A percentile compares a stretch with the other conserved stretches of the same genome.
phyloP scores from a whole-genome alignment of 495 filamentous ascomycete species.

The Penicillium alfredii region DNA sequence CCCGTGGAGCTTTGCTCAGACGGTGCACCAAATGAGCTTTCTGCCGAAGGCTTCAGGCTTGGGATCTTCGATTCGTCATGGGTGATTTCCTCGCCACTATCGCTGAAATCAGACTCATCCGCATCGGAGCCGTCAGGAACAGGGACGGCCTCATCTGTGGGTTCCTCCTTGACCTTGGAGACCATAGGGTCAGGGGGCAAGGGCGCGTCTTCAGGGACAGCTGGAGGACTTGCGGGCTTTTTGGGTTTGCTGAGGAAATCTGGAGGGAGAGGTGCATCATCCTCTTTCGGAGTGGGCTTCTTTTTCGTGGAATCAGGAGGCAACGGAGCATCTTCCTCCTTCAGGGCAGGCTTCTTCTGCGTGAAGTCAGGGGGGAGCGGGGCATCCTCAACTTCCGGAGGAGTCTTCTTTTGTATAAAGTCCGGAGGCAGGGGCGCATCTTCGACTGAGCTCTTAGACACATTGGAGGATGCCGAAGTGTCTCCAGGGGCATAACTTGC shows the following conservation, averaged over 20 bases:
- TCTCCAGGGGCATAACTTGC: slow-evolving; percentile 57
- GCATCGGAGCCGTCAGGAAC: slow-evolving; percentile 27
- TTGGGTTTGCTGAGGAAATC: slow-evolving; percentile 17
- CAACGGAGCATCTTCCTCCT: slow-evolving; percentile 17
- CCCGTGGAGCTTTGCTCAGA: slow-evolving; percentile 32
- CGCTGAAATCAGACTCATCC: slow-evolving; percentile 33
- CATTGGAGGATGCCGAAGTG: slow-evolving; percentile 61
- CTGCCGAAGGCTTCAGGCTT: slow-evolving; percentile 55
- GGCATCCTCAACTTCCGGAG: slow-evolving; percentile 6
- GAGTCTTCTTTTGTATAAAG: slow-evolving; percentile 12
- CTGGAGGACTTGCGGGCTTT: slow-evolving; percentile 24
- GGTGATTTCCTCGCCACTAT: slow-evolving; percentile 44
- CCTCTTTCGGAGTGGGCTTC: slow-evolving; percentile 28
- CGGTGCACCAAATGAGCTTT: slow-evolving; percentile 58
- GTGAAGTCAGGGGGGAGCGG: slow-evolving; percentile 12
- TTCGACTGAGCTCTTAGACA: slow-evolving; percentile 42
- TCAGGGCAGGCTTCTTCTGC: slow-evolving; percentile 33
- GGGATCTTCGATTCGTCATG: slow-evolving; percentile 45
- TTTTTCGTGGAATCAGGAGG: slow-evolving; percentile 30
- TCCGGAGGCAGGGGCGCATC: slow-evolving; percentile 34
- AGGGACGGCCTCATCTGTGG: slow-evolving; percentile 20
- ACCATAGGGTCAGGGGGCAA: slow-evolving; percentile 36
- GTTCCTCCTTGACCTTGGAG: slow-evolving; percentile 21
- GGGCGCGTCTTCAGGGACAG: slow-evolving; percentile 42
- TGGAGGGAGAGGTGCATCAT: slow-evolving; percentile 29